Percentiles rank a stretch among this genome's conserved stretches.
Conservation (phyloP, 169 alveolate species). For the Plasmodium fragile region DNA sequence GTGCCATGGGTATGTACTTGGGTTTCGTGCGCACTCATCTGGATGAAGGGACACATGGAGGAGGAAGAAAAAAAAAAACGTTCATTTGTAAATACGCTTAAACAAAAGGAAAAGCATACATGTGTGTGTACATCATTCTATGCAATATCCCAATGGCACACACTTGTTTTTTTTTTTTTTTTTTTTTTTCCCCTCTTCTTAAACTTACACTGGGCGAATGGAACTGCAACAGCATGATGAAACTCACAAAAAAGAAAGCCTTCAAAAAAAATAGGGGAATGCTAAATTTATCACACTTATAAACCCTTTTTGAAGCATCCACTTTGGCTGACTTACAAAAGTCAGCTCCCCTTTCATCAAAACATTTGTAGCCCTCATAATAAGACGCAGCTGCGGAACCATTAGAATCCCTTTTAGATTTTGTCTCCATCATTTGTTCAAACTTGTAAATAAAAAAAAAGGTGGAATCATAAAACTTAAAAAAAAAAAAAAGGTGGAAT, state of each 20-base stretch:
- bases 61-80: not conserved
- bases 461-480: not conserved
- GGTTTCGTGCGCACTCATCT: not conserved
- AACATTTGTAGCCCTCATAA: not conserved
- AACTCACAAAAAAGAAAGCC: not conserved
- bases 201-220: not conserved
- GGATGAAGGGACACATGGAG: not conserved
- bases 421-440: not conserved
- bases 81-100: not conserved
- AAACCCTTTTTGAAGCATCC: not conserved
- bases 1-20: not conserved
- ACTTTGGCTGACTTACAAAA: not conserved
- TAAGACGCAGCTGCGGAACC: not conserved
- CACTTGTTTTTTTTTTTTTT: not conserved
- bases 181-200: not conserved
- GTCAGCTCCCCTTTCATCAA: not conserved
- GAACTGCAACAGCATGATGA: slow-evolving; percentile 1
- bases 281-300: not conserved
- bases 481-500: not conserved
- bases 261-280: slow-evolving; percentile 5
- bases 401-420: not conserved
- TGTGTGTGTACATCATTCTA: not conserved
- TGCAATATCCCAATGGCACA: not conserved
- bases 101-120: not conserved
- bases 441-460: not conserved